Conservation (phyloP, 345 rosid species). For the Eucalyptus erythrocorys region DNA sequence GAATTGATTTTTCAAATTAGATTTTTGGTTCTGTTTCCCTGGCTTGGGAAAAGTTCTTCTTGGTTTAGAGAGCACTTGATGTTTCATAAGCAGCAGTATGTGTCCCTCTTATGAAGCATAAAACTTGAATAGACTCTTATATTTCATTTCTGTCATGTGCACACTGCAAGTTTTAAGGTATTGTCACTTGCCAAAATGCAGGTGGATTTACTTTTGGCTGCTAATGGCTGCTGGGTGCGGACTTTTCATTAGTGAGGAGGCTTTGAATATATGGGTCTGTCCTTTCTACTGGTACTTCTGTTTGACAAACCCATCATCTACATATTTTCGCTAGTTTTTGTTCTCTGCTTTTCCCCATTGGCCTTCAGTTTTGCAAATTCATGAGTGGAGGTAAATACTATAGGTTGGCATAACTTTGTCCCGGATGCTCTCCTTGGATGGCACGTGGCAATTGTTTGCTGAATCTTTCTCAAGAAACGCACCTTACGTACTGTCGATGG, state of each 20-base stretch:
- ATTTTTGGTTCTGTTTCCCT: background rate
- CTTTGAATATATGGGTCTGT: conserved; percentile 94
- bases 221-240: conserved; percentile 92
- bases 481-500: conserved; percentile 52
- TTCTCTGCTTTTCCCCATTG: background rate
- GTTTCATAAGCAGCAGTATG: background rate
- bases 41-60: background rate
- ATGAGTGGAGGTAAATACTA: background rate
- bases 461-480: conserved; percentile 58
- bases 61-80: background rate
- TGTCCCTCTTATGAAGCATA: background rate
- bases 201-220: conserved; percentile 94
- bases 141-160: background rate
- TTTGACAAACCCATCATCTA: conserved; percentile 15
- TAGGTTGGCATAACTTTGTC: conserved; percentile 80
- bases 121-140: background rate
- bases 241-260: conserved; percentile 84
- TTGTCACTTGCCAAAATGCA: conserved; percentile 7
- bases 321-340: background rate
- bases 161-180: background rate
- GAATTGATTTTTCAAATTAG: background rate
- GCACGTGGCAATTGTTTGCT: conserved; percentile 70
- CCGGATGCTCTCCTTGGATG: conserved; percentile 61
- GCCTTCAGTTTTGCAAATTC: background rate
- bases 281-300: conserved; percentile 51